phyloP scores from a whole-genome alignment of 129 eudicot species.

The Dittrichia graveolens region DNA sequence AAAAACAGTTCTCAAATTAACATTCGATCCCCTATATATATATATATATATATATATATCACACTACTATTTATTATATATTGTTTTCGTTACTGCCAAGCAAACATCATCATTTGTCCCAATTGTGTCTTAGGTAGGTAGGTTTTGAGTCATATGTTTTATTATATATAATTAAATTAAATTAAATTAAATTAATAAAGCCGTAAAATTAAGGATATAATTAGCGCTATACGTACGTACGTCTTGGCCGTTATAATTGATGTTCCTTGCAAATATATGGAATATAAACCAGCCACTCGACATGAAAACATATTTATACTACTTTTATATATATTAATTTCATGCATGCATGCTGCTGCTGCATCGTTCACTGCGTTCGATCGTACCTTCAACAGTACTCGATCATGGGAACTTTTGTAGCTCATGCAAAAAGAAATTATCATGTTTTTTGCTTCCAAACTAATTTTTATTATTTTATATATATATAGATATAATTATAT shows the following conservation, averaged over 20 bases:
- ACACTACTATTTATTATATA: too few species aligned
- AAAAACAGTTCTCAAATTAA: too few species aligned
- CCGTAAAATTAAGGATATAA: not conserved
- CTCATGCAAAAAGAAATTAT: constrained; percentile 1
- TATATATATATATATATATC: too few species aligned
- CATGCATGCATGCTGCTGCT: too few species aligned
- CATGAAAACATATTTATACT: constrained; percentile 7
- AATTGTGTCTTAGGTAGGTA: constrained; percentile 6
- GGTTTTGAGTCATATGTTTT: too few species aligned
- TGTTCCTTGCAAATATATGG: constrained; percentile 4
- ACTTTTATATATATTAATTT: not conserved
- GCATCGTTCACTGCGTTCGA: constrained; percentile 9
- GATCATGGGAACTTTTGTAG: constrained; percentile 21
- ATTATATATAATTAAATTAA: not conserved
- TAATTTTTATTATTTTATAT: too few species aligned
- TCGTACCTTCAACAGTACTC: constrained; percentile 4
- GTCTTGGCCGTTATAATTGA: constrained; percentile 25
- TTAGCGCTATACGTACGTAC: constrained; percentile 1
- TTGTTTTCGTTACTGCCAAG: too few species aligned
- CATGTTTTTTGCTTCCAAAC: not conserved
- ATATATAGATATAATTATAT: too few species aligned
- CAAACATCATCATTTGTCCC: too few species aligned
- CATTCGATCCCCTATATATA: too few species aligned
- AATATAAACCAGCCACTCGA: constrained; percentile 10
- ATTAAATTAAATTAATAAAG: too few species aligned